These are phyloP conservation scores for Pinguiococcus pyrenoidosus DNA, from an alignment of 108 stramenopile genomes.

Conservation along the genomic window DNA sequence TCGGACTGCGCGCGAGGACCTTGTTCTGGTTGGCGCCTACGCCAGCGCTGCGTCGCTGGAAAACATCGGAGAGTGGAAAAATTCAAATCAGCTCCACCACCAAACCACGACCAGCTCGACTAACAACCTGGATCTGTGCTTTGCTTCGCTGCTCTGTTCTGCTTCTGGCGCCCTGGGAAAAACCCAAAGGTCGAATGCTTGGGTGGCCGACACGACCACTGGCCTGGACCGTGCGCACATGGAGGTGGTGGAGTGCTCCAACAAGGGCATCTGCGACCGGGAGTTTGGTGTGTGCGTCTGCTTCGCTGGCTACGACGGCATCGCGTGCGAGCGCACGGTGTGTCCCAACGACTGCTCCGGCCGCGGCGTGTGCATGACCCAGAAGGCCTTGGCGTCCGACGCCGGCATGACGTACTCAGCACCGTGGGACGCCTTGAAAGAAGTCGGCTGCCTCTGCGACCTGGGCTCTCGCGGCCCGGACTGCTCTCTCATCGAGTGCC, in stretches of 20 bases:
- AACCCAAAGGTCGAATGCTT: neutral
- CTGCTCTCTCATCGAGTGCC: conserved; percentile 61
- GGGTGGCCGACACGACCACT: conserved; percentile 14
- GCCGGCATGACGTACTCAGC: conserved; percentile 8
- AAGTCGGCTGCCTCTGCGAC: conserved; percentile 69
- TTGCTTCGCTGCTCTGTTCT: neutral
- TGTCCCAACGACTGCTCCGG: conserved; percentile 53
- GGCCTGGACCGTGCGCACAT: neutral
- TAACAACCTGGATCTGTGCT: neutral
- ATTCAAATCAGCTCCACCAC: neutral
- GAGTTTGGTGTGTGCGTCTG: conserved; percentile 54
- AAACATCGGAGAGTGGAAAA: neutral
- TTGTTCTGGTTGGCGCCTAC: neutral
- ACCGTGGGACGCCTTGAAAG: conserved; percentile 63
- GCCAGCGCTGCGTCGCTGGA: neutral
- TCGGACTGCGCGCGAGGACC: too few relatives aligned
- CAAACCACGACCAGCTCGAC: too few relatives aligned
- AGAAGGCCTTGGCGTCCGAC: conserved; percentile 48
- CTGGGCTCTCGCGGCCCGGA: conserved; percentile 64
- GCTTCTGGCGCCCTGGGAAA: too few relatives aligned
- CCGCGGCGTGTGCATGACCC: conserved; percentile 41
- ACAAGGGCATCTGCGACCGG: conserved; percentile 65
- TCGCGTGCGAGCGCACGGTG: conserved; percentile 56
- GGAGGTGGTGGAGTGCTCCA: conserved; percentile 52
- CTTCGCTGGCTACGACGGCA: conserved; percentile 62